Evolutionary conservation across 2,329 filamentous ascomycete genomes (phyloP), one percentile per base, ranked within the genome.

Genomic region (Ceratocystis colombiana): DNA sequence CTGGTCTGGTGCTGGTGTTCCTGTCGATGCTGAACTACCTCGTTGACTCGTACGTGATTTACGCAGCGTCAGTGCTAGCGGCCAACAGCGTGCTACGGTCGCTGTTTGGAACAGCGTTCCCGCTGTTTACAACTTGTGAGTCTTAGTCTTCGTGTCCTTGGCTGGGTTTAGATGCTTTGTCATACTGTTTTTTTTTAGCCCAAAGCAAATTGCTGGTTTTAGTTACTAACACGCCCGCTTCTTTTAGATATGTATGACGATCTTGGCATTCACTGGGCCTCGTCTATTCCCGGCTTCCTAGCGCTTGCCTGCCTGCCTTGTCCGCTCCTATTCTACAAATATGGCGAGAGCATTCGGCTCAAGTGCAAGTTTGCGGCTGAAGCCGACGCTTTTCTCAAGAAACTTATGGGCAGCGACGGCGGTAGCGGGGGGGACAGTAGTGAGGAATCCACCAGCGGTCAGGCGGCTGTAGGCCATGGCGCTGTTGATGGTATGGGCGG

Each of bases 231-330:
- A 30, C 37, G 37, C 37, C 10, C 10, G 3, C 3, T 41, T 28
- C 15, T 20, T 59, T 37, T 46, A 0, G 73, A 77, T 69, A 83
- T 84, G 80, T 84, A 82, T 72, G 45, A 77, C 2, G 76, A 79
- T 66, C 78, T 88, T 1, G 87, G 88, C 61, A 85, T 88, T 66
- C 87, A 91, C 76, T 92, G 88, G 89, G 89, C 87, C 0, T 84
- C 81, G 44, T 84, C 83, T 0, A 77, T 93, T 15, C 88, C 88
- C 0, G 89, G 85, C 0, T 92, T 93, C 76, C 77, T 93, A 2
- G 83, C 88, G 0, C 73, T 91, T 2, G 81, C 80, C 10, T 91
- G 88, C 74, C 77, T 90, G 20, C 88, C 89, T 0, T 87, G 89
- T 71, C 88, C 89, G 0, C 87, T 88, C 74, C 73, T 93, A 17